A percentile compares a stretch with the other conserved stretches of the same genome.
Evolutionary conservation across 768 basidiomycete species (phyloP).

Genomic region (Sporobolomyces roseus): DNA sequence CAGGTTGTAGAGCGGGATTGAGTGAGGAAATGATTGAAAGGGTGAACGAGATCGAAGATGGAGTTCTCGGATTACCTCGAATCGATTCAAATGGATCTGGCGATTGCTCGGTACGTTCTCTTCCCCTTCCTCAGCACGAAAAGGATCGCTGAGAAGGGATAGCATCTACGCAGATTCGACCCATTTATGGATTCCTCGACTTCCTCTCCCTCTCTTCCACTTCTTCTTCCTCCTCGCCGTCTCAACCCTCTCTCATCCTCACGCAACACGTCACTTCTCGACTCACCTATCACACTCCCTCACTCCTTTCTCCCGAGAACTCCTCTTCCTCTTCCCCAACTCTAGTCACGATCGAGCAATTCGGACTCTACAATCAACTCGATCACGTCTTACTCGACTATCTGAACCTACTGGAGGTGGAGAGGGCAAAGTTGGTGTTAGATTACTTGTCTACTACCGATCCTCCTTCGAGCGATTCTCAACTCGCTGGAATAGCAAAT

Average conservation of each 20-base stretch:
- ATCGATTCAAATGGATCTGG: neutral
- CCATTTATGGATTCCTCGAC: conserved; percentile 27
- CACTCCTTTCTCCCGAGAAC: neutral
- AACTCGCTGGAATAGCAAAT: neutral
- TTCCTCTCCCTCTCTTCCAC: conserved; percentile 16
- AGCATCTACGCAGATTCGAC: conserved; percentile 14
- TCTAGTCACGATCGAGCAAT: neutral
- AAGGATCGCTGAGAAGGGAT: too few relatives aligned
- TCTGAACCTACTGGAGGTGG: neutral
- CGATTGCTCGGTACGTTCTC: neutral
- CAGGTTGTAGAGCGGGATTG: conserved; percentile 1
- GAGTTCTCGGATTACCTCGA: neutral
- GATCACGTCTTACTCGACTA: conserved; percentile 35
- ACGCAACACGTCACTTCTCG: neutral
- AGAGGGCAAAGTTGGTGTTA: neutral
- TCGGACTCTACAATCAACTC: conserved; percentile 13
- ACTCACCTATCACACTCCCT: conserved; percentile 17
- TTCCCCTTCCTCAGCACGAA: too few relatives aligned
- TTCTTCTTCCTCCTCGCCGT: neutral
- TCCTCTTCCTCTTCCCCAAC: neutral
- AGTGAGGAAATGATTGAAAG: neutral
- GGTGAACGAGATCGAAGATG: conserved; percentile 11
- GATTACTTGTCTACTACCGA: conserved; percentile 7
- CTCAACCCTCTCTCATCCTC: conserved; percentile 17
- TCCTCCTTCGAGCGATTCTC: neutral